These are phyloP conservation scores for Colletotrichum karsti DNA, from an alignment of 2,329 filamentous ascomycete genomes.

Conservation along the genomic window DNA sequence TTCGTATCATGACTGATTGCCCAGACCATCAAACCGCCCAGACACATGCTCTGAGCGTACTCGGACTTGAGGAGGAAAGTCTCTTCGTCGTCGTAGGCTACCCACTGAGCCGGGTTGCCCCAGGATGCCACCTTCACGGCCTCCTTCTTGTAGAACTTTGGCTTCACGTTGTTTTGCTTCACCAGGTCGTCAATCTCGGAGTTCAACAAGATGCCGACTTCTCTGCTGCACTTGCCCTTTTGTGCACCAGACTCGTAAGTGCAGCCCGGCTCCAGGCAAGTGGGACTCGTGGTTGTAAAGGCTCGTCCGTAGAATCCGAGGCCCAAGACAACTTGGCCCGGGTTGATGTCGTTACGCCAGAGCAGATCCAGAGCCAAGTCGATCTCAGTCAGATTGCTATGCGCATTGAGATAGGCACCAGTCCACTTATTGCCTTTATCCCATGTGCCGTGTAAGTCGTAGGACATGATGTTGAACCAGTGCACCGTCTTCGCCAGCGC, in stretches of 20 bases:
- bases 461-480: slow-evolving; percentile 47
- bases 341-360: slow-evolving; percentile 51
- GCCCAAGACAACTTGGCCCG: slow-evolving; percentile 49
- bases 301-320: slow-evolving; percentile 46
- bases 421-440: slow-evolving; percentile 32
- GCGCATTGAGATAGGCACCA: background rate
- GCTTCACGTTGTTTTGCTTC: background rate
- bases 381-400: slow-evolving; percentile 54
- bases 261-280: slow-evolving; percentile 32
- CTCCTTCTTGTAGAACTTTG: slow-evolving; percentile 33
- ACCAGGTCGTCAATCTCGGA: slow-evolving; percentile 23
- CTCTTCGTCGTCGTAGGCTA: slow-evolving; percentile 43
- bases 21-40: slow-evolving; percentile 38
- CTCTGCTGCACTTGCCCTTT: slow-evolving; percentile 26
- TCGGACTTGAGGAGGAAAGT: slow-evolving; percentile 33
- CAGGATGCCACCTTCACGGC: slow-evolving; percentile 42
- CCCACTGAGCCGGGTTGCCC: slow-evolving; percentile 31
- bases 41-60: slow-evolving; percentile 27
- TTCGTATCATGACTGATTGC: slow-evolving; percentile 35
- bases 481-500: slow-evolving; percentile 37
- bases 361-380: slow-evolving; percentile 50
- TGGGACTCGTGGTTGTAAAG: slow-evolving; percentile 20
- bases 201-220: slow-evolving; percentile 32
- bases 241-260: slow-evolving; percentile 32
- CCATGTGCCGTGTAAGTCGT: slow-evolving; percentile 34